phyloP scores from a whole-genome alignment of 768 basidiomycete species.

The Termitomyces sp. region DNA sequence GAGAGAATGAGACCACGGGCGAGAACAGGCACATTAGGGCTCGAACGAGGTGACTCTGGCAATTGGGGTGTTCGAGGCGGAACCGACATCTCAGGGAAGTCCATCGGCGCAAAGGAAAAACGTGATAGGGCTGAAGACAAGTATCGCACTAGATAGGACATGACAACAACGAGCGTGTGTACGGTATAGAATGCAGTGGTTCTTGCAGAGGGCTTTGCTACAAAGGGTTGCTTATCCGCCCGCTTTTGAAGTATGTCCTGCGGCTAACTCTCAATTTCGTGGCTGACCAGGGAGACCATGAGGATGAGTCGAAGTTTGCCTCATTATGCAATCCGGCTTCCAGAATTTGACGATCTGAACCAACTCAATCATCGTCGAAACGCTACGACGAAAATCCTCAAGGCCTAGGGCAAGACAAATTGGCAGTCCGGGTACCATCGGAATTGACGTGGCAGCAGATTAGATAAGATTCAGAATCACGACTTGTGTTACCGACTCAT shows the following conservation, averaged over 20 bases:
- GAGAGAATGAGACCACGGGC: conserved; percentile 2
- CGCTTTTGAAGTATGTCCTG: neutral
- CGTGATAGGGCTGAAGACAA: conserved; percentile 2
- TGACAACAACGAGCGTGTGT: conserved; percentile 8
- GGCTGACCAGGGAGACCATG: neutral
- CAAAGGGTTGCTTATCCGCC: neutral
- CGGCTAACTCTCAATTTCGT: neutral
- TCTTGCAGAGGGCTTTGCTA: neutral
- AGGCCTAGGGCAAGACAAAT: too few relatives aligned
- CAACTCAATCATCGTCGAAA: too few relatives aligned
- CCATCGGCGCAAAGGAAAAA: neutral
- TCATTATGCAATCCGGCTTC: too few relatives aligned
- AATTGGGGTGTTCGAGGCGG: neutral
- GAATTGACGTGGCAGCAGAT: too few relatives aligned
- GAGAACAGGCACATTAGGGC: neutral
- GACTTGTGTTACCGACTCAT: too few relatives aligned
- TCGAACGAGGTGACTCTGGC: neutral
- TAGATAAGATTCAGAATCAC: too few relatives aligned
- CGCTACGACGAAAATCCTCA: too few relatives aligned
- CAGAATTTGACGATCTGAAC: too few relatives aligned
- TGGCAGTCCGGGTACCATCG: too few relatives aligned
- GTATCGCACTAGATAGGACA: conserved; percentile 8
- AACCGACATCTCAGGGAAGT: neutral
- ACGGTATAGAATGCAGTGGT: conserved; percentile 8
- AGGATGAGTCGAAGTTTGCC: neutral